Percentiles rank a stretch among this genome's conserved stretches.
Evolutionary conservation across 1,139 yeast genomes (phyloP).

Genomic region (Debaryomycetaceae sp.): DNA sequence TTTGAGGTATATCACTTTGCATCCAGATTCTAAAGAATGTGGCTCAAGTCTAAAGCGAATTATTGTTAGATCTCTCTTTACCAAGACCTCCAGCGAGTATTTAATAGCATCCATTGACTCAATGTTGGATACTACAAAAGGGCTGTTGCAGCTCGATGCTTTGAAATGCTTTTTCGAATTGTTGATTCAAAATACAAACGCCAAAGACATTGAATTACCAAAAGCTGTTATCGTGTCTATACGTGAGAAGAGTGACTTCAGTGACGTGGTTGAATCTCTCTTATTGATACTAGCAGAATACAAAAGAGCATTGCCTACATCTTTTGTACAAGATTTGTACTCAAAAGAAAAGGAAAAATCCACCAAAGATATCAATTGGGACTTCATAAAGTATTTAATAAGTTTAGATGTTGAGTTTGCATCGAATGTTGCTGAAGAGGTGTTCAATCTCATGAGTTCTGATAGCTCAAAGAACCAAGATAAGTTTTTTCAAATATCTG

Average conservation of each 20-base stretch:
- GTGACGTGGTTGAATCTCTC: slow-evolving; percentile 34
- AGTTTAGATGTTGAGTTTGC: slow-evolving; percentile 53
- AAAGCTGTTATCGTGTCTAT: slow-evolving; percentile 44
- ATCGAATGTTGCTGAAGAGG: slow-evolving; percentile 29
- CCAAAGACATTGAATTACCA: slow-evolving; percentile 28
- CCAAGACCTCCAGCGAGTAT: slow-evolving; percentile 13
- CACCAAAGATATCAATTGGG: slow-evolving; percentile 34
- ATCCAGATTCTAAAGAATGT: slow-evolving; percentile 4
- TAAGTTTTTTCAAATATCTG: slow-evolving; percentile 23
- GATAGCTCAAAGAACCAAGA: slow-evolving; percentile 6
- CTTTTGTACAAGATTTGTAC: slow-evolving; percentile 38
- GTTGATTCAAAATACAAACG: slow-evolving; percentile 21
- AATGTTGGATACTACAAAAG: slow-evolving; percentile 11
- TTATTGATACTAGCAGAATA: slow-evolving; percentile 35
- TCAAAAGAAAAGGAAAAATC: slow-evolving; percentile 22
- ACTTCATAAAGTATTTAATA: slow-evolving; percentile 40
- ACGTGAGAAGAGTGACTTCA: slow-evolving; percentile 22
- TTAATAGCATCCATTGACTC: slow-evolving; percentile 18
- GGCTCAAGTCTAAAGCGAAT: slow-evolving; percentile 11
- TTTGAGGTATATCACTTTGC: slow-evolving; percentile 7
- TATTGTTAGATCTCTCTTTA: slow-evolving; percentile 14
- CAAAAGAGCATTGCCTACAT: slow-evolving; percentile 47
- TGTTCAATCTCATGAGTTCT: slow-evolving; percentile 17
- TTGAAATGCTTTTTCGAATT: slow-evolving; percentile 23
- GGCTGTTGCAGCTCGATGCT: slow-evolving; percentile 10